A percentile compares a stretch with the other conserved stretches of the same genome.
Evolutionary conservation across 257 asterid species (phyloP).

Genomic region (Solanum sejunctum): DNA sequence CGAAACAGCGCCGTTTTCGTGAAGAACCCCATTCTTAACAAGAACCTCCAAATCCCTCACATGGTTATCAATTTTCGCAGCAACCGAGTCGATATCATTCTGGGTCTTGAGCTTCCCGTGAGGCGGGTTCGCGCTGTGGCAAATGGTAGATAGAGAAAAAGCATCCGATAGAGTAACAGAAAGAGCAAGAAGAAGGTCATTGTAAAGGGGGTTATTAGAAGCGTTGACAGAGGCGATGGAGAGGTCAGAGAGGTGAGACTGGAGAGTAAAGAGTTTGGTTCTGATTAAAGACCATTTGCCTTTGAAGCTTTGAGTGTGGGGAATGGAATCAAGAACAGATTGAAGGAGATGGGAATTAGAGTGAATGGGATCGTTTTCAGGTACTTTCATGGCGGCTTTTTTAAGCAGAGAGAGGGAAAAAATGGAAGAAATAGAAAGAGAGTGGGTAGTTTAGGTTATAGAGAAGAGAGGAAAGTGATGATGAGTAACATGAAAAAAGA

Average conservation of each 20-base stretch:
- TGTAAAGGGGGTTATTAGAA: conserved; percentile 21
- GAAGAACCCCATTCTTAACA: conserved; percentile 32
- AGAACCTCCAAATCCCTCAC: conserved; percentile 57
- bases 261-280: conserved; percentile 43
- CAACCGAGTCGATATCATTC: conserved; percentile 50
- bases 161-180: conserved; percentile 37
- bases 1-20: conserved; percentile 9
- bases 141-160: conserved; percentile 30
- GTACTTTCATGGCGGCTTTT: conserved; percentile 40
- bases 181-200: conserved; percentile 49
- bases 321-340: conserved; percentile 34
- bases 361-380: conserved; percentile 13
- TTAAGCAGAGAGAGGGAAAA: background rate
- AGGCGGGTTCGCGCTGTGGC: conserved; percentile 32
- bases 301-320: conserved; percentile 48
- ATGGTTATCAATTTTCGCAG: conserved; percentile 52
- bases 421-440: background rate
- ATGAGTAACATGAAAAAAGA: background rate
- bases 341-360: conserved; percentile 17
- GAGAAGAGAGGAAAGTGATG: background rate
- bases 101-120: conserved; percentile 80
- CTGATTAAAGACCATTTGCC: conserved; percentile 60
- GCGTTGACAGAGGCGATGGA: conserved; percentile 6
- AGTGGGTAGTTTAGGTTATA: background rate
- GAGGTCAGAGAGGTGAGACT: conserved; percentile 37